Percentiles rank a stretch among this genome's conserved stretches.
These are phyloP conservation scores for Ormosia semicastrata DNA, from an alignment of 306 rosid species.

Conservation along the genomic window DNA sequence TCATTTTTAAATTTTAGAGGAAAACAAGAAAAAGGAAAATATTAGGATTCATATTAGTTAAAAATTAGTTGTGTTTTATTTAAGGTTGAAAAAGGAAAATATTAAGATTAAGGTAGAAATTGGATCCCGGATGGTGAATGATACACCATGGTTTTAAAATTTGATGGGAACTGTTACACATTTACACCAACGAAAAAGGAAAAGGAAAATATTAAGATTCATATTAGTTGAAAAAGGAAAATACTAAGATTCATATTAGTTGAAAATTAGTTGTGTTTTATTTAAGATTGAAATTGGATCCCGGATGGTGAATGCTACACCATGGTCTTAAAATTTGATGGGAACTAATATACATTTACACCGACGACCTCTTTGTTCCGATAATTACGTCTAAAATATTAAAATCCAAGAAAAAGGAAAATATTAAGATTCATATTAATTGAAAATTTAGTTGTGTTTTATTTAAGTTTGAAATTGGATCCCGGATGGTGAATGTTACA, in stretches of 20 bases:
- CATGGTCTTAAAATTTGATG: too few relatives aligned
- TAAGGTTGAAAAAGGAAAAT: background rate
- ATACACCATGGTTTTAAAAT: too few relatives aligned
- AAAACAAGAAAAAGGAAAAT: background rate
- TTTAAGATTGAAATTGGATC: background rate
- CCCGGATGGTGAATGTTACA: background rate
- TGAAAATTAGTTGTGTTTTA: too few relatives aligned
- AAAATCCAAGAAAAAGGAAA: too few relatives aligned
- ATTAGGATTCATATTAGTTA: background rate
- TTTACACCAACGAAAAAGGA: slow-evolving; percentile 26
- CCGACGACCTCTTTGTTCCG: background rate
- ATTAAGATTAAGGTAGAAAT: background rate
- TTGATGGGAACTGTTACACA: background rate
- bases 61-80: background rate
- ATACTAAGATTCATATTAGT: too few relatives aligned
- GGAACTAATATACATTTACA: slow-evolving; percentile 7
- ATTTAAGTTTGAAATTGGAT: background rate
- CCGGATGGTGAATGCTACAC: background rate
- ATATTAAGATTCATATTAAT: too few relatives aligned
- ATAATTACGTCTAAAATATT: background rate
- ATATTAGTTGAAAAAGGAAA: too few relatives aligned
- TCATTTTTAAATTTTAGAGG: too few relatives aligned
- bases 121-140: too few relatives aligned
- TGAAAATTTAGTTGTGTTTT: too few relatives aligned
- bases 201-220: too few relatives aligned